Base-by-base conservation (phyloP, 805 yeast species). In the Kuraishia capsulata region DNA sequence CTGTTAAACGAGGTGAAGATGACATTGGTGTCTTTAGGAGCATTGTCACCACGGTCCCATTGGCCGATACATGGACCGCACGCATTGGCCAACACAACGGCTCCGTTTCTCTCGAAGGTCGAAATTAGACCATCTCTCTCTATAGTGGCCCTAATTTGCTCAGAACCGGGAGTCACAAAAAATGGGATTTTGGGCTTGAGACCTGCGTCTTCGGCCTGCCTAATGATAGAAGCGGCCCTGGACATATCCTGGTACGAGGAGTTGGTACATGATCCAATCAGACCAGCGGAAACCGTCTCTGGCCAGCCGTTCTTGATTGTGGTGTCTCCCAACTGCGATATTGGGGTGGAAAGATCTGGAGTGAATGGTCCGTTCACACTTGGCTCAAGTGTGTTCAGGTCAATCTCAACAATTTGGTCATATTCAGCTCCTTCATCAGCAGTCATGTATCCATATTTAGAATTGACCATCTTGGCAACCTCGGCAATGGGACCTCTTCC, bases 31-130 rank as follows among this genome's bases (percentile, higher is more conserved):
- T 89, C 92, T 74, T 85, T 87, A 72, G 85, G 79, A 63, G 86
- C 78, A 62, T 85, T 89, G 56, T 73, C 83, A 34, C 65, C 65
- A 68, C 97, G 83, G 64, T 89, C 96, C 97, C 97, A 90, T 73
- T 90, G 98, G 42, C 98, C 98, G 58, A 90, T 90, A 71, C 98
- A 90, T 55, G 97, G 98, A 50, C 98, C 98, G 73, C 98, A 90
- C 17, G 98, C 98, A 61, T 90, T 90, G 39, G 97, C 96, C 51
- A 90, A 73, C 33, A 90, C 95, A 42, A 76, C 72, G 50, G 96
- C 98, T 43, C 97, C 97, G 52, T 79, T 81, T 39, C 81, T 77
- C 60, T 81, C 79, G 60, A 90, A 88, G 32, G 81, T 77, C 35
- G 81, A 70, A 44, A 84, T 76, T 55, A 83, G 76, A 42, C 97